Conservation (phyloP, 768 basidiomycete species). For the Pleurotus cornucopiae region DNA sequence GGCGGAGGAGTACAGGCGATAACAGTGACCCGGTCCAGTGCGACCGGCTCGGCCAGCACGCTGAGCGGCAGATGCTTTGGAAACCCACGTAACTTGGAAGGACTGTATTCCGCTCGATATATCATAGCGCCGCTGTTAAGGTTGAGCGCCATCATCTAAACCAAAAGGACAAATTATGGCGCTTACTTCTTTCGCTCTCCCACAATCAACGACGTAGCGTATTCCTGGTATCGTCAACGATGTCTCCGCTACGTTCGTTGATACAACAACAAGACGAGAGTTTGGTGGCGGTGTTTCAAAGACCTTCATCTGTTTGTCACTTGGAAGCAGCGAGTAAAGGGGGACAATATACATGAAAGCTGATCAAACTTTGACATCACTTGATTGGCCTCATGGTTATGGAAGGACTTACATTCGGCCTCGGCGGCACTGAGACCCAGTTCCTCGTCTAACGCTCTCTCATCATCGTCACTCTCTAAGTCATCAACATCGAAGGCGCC, state of each 20-base stretch:
- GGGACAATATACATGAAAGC: conserved; percentile 94
- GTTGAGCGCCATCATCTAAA: neutral
- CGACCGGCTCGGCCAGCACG: conserved; percentile 95
- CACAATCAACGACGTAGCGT: conserved; percentile 96
- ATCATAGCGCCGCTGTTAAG: conserved; percentile 76
- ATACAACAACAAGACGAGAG: conserved; percentile 84
- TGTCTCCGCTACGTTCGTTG: conserved; percentile 96
- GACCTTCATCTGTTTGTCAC: conserved; percentile 92
- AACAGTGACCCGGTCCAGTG: conserved; percentile 97
- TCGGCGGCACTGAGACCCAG: conserved; percentile 62
- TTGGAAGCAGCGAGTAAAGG: conserved; percentile 87
- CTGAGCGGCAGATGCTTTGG: conserved; percentile 92
- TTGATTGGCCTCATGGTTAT: neutral
- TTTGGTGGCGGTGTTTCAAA: conserved; percentile 82
- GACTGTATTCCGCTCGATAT: conserved; percentile 78
- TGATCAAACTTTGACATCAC: conserved; percentile 23
- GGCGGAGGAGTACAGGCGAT: conserved; percentile 93
- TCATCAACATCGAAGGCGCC: conserved; percentile 63
- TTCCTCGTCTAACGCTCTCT: conserved; percentile 44
- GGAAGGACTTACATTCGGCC: conserved; percentile 49
- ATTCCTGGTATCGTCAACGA: conserved; percentile 96
- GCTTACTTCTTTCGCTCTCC: conserved; percentile 86
- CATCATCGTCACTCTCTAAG: conserved; percentile 68
- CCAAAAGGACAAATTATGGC: neutral
- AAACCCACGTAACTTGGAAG: conserved; percentile 90